Percentiles rank a stretch among this genome's conserved stretches.
Evolutionary conservation across 176 grass and related monocot genomes (phyloP).

Genomic region (Aegilops longissima): DNA sequence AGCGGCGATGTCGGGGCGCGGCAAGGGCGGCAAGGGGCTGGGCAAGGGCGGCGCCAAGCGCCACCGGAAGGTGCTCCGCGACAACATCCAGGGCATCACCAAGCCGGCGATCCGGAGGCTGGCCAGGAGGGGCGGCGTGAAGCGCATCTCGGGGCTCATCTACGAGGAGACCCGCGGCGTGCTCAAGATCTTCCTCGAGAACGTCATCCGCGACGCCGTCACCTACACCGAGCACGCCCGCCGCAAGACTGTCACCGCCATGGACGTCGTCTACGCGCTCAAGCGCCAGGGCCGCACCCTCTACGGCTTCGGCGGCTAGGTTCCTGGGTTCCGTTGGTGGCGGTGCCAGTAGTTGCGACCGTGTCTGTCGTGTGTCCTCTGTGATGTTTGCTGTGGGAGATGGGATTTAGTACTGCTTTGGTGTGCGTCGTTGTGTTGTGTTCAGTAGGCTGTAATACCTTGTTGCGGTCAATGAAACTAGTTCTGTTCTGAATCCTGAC

Average conservation of each 20-base stretch:
- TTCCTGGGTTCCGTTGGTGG: neutral
- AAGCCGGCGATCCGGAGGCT: conserved; percentile 87
- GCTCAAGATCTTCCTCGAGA: conserved; percentile 99
- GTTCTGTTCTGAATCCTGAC: neutral
- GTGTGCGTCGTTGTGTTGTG: neutral
- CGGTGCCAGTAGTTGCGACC: neutral
- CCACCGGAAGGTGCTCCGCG: conserved; percentile 88
- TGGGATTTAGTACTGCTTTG: neutral
- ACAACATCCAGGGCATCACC: conserved; percentile 97
- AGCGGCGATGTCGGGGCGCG: conserved; percentile 72
- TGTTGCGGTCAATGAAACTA: neutral
- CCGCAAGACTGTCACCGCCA: conserved; percentile 97
- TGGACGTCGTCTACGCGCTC: conserved; percentile 92
- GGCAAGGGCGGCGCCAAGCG: conserved; percentile 94
- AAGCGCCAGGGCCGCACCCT: conserved; percentile 91
- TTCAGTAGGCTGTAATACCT: neutral
- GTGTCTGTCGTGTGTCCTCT: neutral
- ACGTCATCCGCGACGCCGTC: conserved; percentile 93
- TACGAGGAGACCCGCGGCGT: conserved; percentile 96
- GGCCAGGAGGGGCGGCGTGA: conserved; percentile 74
- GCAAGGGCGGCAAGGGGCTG: conserved; percentile 90
- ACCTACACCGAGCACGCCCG: conserved; percentile 96
- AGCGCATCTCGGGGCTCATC: conserved; percentile 91
- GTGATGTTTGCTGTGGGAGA: neutral
- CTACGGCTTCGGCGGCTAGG: conserved; percentile 82